Conservation (phyloP, 2,329 filamentous ascomycete species). For the Madurella fahalii region DNA sequence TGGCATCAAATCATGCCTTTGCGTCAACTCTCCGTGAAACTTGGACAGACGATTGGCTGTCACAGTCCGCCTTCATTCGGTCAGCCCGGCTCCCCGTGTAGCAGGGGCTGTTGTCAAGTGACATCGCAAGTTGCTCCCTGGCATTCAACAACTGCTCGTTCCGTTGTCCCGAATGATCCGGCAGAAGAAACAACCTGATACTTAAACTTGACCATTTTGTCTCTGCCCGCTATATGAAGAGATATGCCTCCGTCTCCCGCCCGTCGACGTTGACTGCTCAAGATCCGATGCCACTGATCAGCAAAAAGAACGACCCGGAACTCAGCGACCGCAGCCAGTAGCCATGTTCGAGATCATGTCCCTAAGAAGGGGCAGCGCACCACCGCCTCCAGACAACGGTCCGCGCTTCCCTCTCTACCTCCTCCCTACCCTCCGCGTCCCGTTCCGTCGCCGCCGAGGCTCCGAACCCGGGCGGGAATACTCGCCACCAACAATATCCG, state of each 20-base stretch:
- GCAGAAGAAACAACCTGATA: too few species aligned
- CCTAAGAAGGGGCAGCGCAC: conserved; percentile 1
- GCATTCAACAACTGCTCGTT: background rate
- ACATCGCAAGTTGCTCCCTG: background rate
- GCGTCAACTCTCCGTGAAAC: conserved; percentile 2
- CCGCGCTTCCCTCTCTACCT: conserved; percentile 27
- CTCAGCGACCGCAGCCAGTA: background rate
- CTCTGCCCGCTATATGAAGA: too few species aligned
- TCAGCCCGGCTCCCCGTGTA: background rate
- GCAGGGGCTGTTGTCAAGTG: background rate
- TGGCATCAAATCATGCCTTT: conserved; percentile 4
- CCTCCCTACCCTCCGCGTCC: conserved; percentile 26
- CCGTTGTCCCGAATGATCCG: background rate
- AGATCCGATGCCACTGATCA: background rate
- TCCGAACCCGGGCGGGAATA: background rate
- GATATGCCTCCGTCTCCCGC: too few species aligned
- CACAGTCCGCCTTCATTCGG: background rate
- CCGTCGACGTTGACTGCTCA: background rate
- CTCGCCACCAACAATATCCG: background rate
- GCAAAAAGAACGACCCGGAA: background rate
- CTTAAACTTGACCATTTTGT: too few species aligned
- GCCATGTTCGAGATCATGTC: conserved; percentile 20
- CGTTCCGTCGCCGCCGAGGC: conserved; percentile 21
- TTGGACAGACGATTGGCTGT: background rate
- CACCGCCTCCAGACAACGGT: background rate